A percentile compares a stretch with the other conserved stretches of the same genome.
Conservation (phyloP, 2,329 filamentous ascomycete genomes). For the Furcasterigmium sp. region DNA sequence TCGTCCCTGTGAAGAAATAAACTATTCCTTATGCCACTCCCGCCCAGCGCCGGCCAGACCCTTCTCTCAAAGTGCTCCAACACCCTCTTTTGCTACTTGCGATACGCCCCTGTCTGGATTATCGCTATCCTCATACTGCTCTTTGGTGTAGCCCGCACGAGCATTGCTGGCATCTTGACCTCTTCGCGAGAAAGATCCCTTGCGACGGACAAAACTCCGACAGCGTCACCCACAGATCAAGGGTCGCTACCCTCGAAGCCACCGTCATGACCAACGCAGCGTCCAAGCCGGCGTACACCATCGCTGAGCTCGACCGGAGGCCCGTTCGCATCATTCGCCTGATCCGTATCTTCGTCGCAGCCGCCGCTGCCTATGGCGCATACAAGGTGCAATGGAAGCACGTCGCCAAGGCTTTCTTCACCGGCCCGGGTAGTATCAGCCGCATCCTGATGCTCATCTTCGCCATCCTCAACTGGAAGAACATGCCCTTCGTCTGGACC, state of each 20-base stretch:
- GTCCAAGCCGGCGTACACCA: conserved; percentile 13
- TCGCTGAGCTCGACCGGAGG: conserved; percentile 10
- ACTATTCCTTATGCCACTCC: background rate
- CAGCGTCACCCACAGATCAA: background rate
- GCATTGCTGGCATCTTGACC: conserved; percentile 11
- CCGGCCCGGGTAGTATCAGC: conserved; percentile 47
- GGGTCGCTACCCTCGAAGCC: background rate
- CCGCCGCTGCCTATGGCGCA: conserved; percentile 40
- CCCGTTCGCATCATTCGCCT: conserved; percentile 22
- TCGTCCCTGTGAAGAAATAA: too few species aligned
- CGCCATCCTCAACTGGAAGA: conserved; percentile 65
- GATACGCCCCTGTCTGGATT: conserved; percentile 35
- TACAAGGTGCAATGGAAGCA: conserved; percentile 36
- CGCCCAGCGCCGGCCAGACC: conserved; percentile 5
- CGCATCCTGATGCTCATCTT: conserved; percentile 50
- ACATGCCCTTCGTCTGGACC: conserved; percentile 70
- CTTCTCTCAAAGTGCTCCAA: conserved; percentile 36
- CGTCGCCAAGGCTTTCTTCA: conserved; percentile 38
- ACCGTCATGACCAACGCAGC: conserved; percentile 5
- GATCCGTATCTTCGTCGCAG: conserved; percentile 32
- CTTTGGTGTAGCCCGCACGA: conserved; percentile 25
- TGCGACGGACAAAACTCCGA: background rate
- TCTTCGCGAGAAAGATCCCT: background rate
- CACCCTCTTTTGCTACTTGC: conserved; percentile 33
- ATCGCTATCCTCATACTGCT: conserved; percentile 30